Evolutionary conservation across 768 basidiomycete genomes (phyloP).

Genomic region (Coprinopsis strossmayeri): DNA sequence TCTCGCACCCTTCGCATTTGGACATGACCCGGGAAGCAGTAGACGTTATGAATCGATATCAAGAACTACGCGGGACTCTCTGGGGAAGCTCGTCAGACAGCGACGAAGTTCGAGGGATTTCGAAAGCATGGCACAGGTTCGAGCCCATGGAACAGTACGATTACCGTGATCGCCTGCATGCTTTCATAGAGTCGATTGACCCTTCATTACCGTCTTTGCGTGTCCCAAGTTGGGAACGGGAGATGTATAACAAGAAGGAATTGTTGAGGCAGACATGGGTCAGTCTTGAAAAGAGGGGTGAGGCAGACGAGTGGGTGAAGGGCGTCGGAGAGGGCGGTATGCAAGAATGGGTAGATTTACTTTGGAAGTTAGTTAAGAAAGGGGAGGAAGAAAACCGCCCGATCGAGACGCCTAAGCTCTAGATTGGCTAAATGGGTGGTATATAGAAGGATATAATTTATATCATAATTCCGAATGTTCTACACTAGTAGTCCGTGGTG

Average conservation of each 20-base stretch:
- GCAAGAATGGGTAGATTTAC: no score
- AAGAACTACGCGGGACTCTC: constrained; percentile 28
- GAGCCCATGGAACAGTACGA: constrained; percentile 50
- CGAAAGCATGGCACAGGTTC: constrained; percentile 53
- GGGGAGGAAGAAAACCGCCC: no score
- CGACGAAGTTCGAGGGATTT: no score
- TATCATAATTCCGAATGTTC: no score
- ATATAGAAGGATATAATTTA: no score
- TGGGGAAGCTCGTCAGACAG: no score
- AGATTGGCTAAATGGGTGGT: no score
- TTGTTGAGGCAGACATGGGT: constrained; percentile 52
- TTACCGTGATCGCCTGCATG: constrained; percentile 56
- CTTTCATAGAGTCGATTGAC: constrained; percentile 38
- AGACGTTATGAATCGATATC: constrained; percentile 44
- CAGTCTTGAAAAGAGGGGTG: constrained; percentile 46
- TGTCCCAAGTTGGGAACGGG: constrained; percentile 52
- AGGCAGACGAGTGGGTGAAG: constrained; percentile 52
- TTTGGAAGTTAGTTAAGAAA: no score
- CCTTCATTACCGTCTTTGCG: constrained; percentile 15
- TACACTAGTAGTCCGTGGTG: not conserved
- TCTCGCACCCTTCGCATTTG: constrained; percentile 45
- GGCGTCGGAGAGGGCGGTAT: constrained; percentile 53
- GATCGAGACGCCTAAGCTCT: no score
- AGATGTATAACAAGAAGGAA: constrained; percentile 42
- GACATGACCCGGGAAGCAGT: constrained; percentile 41